Percentiles rank a stretch among this genome's conserved stretches.
Evolutionary conservation across 2,329 filamentous ascomycete genomes (phyloP).

Genomic region (Trichophyton benhamiae): DNA sequence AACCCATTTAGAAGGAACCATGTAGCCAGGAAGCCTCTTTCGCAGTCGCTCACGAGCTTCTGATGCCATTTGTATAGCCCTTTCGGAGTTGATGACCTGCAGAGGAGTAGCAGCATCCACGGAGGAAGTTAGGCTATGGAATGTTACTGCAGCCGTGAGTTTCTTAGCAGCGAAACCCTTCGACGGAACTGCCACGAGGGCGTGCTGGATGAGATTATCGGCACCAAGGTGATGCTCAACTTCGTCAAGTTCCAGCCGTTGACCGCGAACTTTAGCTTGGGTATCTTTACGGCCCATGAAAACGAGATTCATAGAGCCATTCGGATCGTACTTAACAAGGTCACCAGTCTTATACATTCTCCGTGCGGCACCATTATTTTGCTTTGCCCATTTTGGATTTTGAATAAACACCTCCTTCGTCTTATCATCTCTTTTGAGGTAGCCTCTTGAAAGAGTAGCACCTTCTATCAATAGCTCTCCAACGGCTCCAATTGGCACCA

Average conservation of each 20-base stretch:
- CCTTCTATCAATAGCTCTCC: constrained; percentile 34
- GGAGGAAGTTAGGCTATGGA: background rate
- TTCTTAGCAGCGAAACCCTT: constrained; percentile 8
- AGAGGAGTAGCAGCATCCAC: background rate
- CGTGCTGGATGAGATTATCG: constrained; percentile 7
- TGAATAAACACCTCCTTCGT: constrained; percentile 19
- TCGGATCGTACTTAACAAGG: constrained; percentile 16
- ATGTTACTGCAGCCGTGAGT: constrained; percentile 8
- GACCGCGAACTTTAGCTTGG: constrained; percentile 21
- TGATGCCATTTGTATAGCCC: constrained; percentile 2
- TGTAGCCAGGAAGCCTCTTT: constrained; percentile 16
- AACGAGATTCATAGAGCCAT: constrained; percentile 17
- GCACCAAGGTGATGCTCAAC: constrained; percentile 17
- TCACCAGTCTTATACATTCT: constrained; percentile 22
- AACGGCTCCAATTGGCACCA: constrained; percentile 28
- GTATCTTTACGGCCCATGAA: constrained; percentile 20
- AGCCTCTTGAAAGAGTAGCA: constrained; percentile 19
- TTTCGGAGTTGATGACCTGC: constrained; percentile 6
- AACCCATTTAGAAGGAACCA: constrained; percentile 19
- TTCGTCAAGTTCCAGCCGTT: constrained; percentile 20
- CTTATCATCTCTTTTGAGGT: constrained; percentile 18
- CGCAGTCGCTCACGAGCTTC: constrained; percentile 11
- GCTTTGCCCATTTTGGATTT: constrained; percentile 14
- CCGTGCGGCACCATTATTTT: background rate
- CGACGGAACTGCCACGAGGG: constrained; percentile 8